Conservation (phyloP, 2,329 filamentous ascomycete species). For the Xylaria multiplex region DNA sequence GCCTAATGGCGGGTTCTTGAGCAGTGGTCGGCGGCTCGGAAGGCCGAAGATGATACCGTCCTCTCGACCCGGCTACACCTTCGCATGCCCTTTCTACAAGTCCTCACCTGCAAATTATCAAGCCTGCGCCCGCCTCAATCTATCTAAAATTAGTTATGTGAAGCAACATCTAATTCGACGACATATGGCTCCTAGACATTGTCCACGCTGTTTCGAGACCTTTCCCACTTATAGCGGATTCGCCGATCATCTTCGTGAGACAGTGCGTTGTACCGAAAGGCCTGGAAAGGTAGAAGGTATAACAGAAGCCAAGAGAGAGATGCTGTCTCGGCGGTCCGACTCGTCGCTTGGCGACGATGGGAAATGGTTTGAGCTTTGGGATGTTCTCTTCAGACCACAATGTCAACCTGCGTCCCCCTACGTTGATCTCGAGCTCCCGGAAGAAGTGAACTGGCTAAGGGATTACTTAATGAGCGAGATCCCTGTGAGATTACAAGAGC, state of each 20-base stretch:
- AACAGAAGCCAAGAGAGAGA: background rate
- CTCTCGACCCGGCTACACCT: background rate
- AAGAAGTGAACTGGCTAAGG: slow-evolving; percentile 13
- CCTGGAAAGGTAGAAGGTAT: slow-evolving; percentile 8
- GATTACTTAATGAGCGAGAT: slow-evolving; percentile 12
- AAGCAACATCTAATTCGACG: slow-evolving; percentile 25
- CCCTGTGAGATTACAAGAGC: background rate
- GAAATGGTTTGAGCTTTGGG: slow-evolving; percentile 14
- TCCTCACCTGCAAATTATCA: background rate
- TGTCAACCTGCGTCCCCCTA: background rate
- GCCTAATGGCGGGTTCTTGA: too few species aligned
- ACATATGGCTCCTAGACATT: slow-evolving; percentile 12
- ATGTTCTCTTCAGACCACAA: background rate
- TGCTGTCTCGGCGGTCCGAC: slow-evolving; percentile 14
- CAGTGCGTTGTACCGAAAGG: background rate
- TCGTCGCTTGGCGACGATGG: slow-evolving; percentile 2
- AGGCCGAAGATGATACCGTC: background rate
- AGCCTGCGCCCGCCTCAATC: slow-evolving; percentile 19
- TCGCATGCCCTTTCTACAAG: slow-evolving; percentile 20
- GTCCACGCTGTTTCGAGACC: slow-evolving; percentile 7
- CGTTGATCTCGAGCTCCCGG: slow-evolving; percentile 17
- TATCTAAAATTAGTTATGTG: slow-evolving; percentile 23
- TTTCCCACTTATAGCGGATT: background rate
- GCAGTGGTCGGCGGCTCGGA: too few species aligned
- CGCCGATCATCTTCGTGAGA: background rate